Base-by-base conservation (phyloP, 768 basidiomycete genomes). In the Fistulinella prunicolor region DNA sequence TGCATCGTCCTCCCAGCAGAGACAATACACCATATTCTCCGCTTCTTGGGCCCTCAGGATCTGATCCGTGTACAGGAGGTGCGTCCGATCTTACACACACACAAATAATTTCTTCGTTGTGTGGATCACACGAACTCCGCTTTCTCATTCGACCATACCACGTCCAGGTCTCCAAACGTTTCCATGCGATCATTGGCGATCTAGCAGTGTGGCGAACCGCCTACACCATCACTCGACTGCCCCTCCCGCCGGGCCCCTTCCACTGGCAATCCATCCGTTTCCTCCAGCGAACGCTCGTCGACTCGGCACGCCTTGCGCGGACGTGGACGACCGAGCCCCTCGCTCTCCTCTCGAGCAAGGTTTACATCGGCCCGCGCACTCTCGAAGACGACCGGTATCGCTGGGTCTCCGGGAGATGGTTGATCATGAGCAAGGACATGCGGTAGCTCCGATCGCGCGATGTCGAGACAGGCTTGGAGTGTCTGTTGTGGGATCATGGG, bases 371-470 rank as follows among this genome's bases (percentile, higher is more conserved):
- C 5, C 58, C 54, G 8, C 42, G 54, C 17, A 13, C 43, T 24
- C 32, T 35, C 22, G 46, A 49, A 0, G 9, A 38, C 7, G 60
- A 50, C 28, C 49, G 50, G 23, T 52, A 46, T 17, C 47, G 30
- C 6, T 60, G 59, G 53, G 42, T 60, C 20, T 5, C 49, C 12
- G 60, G 60, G 20, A 6, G 59, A 35, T 60, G 59, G 59, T 3
- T 60, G 21, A 37, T 60, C 47, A 37, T 38, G 46, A 60, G 46
- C 39, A 56, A 45, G 48, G 38, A 36, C 9, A 56, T 50, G 58
- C 32, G 29, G 21, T 43, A 43, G 6, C 39, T 60, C 6, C 14
- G 34, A 3, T 37, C 24, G 17, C 58, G 46, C 1, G 60, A 60
- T 4, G 20, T 59, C 17, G 56, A 62, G 24, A 55, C 50, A 21